A percentile compares a stretch with the other conserved stretches of the same genome.
phyloP scores from a whole-genome alignment of 257 asterid genomes.

The Salvia miltiorrhiza region DNA sequence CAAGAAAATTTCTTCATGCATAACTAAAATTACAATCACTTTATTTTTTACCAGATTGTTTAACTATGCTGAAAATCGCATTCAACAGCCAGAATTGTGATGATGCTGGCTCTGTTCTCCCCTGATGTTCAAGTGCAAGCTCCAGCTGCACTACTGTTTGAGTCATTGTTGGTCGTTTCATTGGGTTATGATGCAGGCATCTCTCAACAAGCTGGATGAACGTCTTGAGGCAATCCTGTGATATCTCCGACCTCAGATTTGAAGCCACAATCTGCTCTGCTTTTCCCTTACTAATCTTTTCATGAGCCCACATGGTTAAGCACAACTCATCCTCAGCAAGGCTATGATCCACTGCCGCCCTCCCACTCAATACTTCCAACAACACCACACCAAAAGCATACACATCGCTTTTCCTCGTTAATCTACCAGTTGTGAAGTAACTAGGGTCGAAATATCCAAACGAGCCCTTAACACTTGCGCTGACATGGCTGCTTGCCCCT shows the following conservation, averaged over 20 bases:
- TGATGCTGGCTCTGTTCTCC: not conserved
- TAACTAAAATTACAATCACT: not conserved
- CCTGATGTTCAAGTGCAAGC: not conserved
- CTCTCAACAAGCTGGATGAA: slow-evolving; percentile 31
- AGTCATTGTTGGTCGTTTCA: slow-evolving; percentile 36
- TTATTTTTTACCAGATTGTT: not conserved
- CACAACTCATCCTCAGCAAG: slow-evolving; percentile 7
- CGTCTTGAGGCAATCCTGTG: slow-evolving; percentile 30
- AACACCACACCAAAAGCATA: slow-evolving; percentile 55
- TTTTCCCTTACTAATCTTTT: slow-evolving; percentile 33
- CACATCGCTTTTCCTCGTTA: slow-evolving; percentile 38
- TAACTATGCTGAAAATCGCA: not conserved
- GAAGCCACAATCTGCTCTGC: slow-evolving; percentile 31
- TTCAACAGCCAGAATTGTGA: not conserved
- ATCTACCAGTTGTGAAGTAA: slow-evolving; percentile 25
- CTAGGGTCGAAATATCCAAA: slow-evolving; percentile 48
- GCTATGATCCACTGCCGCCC: slow-evolving; percentile 15
- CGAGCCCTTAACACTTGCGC: slow-evolving; percentile 43
- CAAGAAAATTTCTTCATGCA: not conserved
- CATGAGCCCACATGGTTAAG: slow-evolving; percentile 29
- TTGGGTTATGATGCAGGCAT: slow-evolving; percentile 38
- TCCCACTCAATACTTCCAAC: slow-evolving; percentile 46
- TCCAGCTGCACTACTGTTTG: slow-evolving; percentile 4
- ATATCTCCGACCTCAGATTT: slow-evolving; percentile 24
- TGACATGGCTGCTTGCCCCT: slow-evolving; percentile 24